These are phyloP conservation scores for Quercus glauca DNA, from an alignment of 306 rosid species.

Conservation along the genomic window DNA sequence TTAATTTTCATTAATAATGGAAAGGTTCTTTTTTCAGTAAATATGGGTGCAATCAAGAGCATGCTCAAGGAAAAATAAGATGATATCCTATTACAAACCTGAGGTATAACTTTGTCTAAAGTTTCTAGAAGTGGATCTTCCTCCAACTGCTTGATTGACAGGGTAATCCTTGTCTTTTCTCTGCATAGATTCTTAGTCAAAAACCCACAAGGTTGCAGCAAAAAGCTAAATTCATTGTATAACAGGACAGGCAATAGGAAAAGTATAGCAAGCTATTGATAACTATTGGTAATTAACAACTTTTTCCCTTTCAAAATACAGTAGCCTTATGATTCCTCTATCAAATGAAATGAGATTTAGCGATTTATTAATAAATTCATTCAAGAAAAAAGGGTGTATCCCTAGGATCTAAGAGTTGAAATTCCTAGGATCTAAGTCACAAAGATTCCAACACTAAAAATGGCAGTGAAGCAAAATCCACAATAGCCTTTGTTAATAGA, in stretches of 20 bases:
- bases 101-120: constrained; percentile 90
- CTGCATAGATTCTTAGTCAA: constrained; percentile 24
- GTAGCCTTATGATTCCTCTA: not conserved
- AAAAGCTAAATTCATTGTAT: not conserved
- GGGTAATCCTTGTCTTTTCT: constrained; percentile 44
- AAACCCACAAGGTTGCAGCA: not conserved
- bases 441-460: too few relatives aligned
- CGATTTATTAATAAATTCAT: not conserved
- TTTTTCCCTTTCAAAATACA: not conserved
- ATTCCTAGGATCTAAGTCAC: too few relatives aligned
- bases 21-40: not conserved
- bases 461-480: too few relatives aligned
- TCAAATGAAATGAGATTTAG: not conserved
- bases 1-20: constrained; percentile 7
- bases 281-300: not conserved
- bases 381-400: too few relatives aligned
- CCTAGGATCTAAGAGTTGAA: too few relatives aligned
- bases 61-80: not conserved
- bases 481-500: too few relatives aligned
- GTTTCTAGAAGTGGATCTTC: constrained; percentile 97
- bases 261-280: not conserved
- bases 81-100: constrained; percentile 51
- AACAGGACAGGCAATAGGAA: not conserved
- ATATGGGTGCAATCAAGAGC: not conserved
- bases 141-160: constrained; percentile 85